phyloP scores from a whole-genome alignment of 441 rosid genomes.

The Erodium trifolium region DNA sequence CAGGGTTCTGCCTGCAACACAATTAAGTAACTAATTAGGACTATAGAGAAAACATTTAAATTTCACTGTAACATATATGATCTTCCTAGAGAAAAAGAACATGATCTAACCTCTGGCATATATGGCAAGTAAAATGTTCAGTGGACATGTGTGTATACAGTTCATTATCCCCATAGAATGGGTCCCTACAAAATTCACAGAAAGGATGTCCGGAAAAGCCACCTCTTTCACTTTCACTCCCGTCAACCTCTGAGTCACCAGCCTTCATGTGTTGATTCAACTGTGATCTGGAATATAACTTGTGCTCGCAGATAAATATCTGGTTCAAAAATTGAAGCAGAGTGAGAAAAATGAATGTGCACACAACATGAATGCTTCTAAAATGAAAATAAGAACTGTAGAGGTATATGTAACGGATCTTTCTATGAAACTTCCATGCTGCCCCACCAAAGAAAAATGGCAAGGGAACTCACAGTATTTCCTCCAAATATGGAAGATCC shows the following conservation, averaged over 20 bases:
- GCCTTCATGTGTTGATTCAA: slow-evolving; percentile 29
- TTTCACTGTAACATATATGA: background rate
- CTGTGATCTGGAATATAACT: slow-evolving; percentile 29
- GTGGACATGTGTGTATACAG: slow-evolving; percentile 36
- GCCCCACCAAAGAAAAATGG: background rate
- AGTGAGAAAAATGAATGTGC: slow-evolving; percentile 14
- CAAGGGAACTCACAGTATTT: background rate
- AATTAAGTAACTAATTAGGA: background rate
- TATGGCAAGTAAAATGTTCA: slow-evolving; percentile 35
- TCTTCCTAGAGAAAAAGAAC: background rate
- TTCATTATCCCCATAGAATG: slow-evolving; percentile 38
- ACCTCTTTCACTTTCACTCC: slow-evolving; percentile 34
- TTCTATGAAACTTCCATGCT: slow-evolving; percentile 2
- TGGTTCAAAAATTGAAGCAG: slow-evolving; percentile 19
- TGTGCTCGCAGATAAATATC: slow-evolving; percentile 36
- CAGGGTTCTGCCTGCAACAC: slow-evolving; percentile 28
- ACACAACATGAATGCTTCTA: background rate
- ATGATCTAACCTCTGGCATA: slow-evolving; percentile 30
- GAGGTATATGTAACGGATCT: background rate
- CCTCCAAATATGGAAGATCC: slow-evolving; percentile 3
- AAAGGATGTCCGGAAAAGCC: slow-evolving; percentile 37
- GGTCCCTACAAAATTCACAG: slow-evolving; percentile 33
- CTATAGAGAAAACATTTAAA: background rate
- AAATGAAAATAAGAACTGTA: background rate
- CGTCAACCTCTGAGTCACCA: slow-evolving; percentile 34